These are phyloP conservation scores for Blastobotrys muscicola DNA, from an alignment of 805 yeast species.

Conservation along the genomic window DNA sequence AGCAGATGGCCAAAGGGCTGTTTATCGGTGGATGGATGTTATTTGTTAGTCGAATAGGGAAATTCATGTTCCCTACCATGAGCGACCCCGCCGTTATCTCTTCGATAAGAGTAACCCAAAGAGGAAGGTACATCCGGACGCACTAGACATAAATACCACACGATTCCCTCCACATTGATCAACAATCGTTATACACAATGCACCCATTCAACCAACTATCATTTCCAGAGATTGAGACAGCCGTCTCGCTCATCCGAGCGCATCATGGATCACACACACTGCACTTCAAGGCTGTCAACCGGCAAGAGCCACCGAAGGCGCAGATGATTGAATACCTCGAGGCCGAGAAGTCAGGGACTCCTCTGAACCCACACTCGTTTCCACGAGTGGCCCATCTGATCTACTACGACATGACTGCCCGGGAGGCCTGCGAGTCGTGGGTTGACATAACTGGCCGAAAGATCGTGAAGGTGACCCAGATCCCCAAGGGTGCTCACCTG, in stretches of 20 bases:
- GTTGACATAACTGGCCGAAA: constrained; percentile 56
- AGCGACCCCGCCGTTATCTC: background rate
- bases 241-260: constrained; percentile 19
- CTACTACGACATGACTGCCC: constrained; percentile 46
- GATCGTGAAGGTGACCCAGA: constrained; percentile 44
- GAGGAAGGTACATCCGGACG: background rate
- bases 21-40: too few species aligned
- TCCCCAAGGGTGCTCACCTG: constrained; percentile 57
- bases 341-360: constrained; percentile 47
- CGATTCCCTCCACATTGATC: too few species aligned
- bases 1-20: too few species aligned
- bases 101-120: background rate
- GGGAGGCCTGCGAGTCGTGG: constrained; percentile 57
- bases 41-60: too few species aligned
- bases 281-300: constrained; percentile 25
- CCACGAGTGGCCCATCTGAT: constrained; percentile 61
- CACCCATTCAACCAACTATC: constrained; percentile 30
- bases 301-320: constrained; percentile 65
- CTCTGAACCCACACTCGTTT: constrained; percentile 38
- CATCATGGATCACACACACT: constrained; percentile 22
- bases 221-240: constrained; percentile 22
- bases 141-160: background rate
- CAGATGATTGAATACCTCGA: constrained; percentile 58
- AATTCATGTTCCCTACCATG: too few species aligned
- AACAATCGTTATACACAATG: too few species aligned